Conservation (phyloP, 2,329 filamentous ascomycete genomes). For the Beauveria medogensis region DNA sequence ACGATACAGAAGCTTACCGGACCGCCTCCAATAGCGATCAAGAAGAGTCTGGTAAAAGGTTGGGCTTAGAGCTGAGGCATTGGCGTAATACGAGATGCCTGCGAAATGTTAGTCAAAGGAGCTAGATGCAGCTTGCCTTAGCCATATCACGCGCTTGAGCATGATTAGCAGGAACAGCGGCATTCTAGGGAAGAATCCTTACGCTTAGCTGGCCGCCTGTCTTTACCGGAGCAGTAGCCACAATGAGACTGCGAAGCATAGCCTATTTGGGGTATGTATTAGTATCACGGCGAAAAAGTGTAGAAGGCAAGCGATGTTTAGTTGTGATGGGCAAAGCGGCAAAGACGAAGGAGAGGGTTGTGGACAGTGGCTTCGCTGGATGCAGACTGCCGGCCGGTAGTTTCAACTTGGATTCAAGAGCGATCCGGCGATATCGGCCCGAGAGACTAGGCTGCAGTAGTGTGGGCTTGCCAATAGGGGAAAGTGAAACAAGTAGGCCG, state of each 20-base stretch:
- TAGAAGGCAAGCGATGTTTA: not conserved
- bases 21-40: constrained; percentile 71
- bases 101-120: constrained; percentile 5
- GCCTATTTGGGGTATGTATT: constrained; percentile 24
- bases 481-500: not conserved
- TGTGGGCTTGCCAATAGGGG: not conserved
- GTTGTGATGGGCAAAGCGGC: not conserved
- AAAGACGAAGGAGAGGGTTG: not conserved
- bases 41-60: constrained; percentile 64
- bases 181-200: not conserved
- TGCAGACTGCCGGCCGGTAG: not conserved
- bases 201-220: constrained; percentile 44
- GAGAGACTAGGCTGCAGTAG: not conserved
- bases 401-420: not conserved
- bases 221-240: constrained; percentile 43
- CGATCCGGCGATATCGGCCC: not conserved
- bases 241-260: constrained; percentile 45
- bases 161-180: not conserved
- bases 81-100: constrained; percentile 70
- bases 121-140: not conserved
- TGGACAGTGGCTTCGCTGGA: not conserved
- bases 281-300: not conserved
- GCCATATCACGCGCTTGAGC: not conserved
- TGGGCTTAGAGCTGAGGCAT: constrained; percentile 51
- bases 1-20: constrained; percentile 63